A percentile compares a stretch with the other conserved stretches of the same genome.
Evolutionary conservation across 2,329 filamentous ascomycete genomes (phyloP).

Genomic region (Fusarium coicis): DNA sequence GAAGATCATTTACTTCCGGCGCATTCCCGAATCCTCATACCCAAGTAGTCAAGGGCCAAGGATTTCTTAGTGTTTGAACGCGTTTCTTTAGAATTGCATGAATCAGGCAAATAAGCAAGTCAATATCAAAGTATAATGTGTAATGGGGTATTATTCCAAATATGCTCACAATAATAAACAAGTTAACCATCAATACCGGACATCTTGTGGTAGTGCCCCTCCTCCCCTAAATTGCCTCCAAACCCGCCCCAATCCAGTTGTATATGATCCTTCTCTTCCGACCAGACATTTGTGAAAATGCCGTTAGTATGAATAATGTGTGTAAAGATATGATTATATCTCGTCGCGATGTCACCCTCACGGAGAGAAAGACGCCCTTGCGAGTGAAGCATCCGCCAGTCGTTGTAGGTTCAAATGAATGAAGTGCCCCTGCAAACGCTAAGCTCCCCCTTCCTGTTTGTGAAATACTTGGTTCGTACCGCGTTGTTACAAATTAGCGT

Average conservation of each 20-base stretch:
- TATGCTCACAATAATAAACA: constrained; percentile 42
- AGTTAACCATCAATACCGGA: constrained; percentile 38
- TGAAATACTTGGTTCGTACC: constrained; percentile 23
- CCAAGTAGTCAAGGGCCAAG: not conserved
- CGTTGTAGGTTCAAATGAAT: constrained; percentile 26
- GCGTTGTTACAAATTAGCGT: constrained; percentile 32
- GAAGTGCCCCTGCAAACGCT: constrained; percentile 34
- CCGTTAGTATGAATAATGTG: constrained; percentile 23
- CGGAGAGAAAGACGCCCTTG: constrained; percentile 27
- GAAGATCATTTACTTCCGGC: not conserved
- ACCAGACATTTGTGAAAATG: constrained; percentile 23
- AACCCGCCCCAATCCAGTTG: constrained; percentile 15
- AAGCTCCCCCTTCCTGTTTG: constrained; percentile 24
- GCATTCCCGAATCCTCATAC: not conserved
- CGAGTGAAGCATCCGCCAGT: constrained; percentile 17
- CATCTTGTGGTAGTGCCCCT: constrained; percentile 23
- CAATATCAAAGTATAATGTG: constrained; percentile 13
- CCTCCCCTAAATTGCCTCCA: constrained; percentile 13
- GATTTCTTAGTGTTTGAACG: not conserved
- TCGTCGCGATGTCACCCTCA: constrained; percentile 12
- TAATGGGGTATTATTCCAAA: constrained; percentile 46
- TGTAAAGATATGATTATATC: constrained; percentile 29
- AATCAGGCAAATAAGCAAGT: not conserved
- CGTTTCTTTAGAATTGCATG: not conserved
- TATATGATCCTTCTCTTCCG: constrained; percentile 30